Percentiles rank a stretch among this genome's conserved stretches.
These are phyloP conservation scores for Rhodamnia rubescens DNA, from an alignment of 345 rosid species.

Conservation along the genomic window DNA sequence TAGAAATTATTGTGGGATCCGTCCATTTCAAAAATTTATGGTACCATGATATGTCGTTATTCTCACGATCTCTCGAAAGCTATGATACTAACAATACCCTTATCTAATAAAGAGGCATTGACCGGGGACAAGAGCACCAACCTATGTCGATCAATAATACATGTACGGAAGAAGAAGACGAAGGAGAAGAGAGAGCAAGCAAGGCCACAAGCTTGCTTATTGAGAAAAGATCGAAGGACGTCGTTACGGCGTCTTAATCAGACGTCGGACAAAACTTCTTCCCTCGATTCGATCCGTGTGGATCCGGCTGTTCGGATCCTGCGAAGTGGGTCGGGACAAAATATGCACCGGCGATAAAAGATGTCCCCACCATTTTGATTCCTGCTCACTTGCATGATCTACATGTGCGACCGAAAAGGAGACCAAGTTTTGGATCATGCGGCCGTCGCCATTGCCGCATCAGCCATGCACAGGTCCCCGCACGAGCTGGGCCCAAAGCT, in stretches of 20 bases:
- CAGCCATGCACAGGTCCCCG: neutral
- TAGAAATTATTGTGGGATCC: no score
- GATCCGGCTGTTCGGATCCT: no score
- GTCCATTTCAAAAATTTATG: no score
- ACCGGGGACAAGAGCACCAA: neutral
- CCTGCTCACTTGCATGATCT: neutral
- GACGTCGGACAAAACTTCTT: neutral
- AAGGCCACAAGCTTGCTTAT: neutral
- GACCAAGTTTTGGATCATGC: neutral
- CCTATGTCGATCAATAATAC: neutral
- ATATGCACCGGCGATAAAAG: neutral
- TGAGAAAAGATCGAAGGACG: neutral
- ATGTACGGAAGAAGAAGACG: neutral
- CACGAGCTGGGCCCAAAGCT: neutral
- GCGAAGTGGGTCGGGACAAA: neutral
- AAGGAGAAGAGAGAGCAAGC: neutral
- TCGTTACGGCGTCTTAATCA: no score
- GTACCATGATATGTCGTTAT: no score
- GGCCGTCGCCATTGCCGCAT: neutral
- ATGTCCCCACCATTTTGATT: neutral
- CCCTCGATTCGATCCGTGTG: neutral
- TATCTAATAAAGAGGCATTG: no score
- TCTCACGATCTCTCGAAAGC: no score
- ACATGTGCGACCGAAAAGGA: neutral
- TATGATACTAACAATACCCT: no score